Base-by-base conservation (phyloP, 768 basidiomycete species). In the Termitomyces sp. region DNA sequence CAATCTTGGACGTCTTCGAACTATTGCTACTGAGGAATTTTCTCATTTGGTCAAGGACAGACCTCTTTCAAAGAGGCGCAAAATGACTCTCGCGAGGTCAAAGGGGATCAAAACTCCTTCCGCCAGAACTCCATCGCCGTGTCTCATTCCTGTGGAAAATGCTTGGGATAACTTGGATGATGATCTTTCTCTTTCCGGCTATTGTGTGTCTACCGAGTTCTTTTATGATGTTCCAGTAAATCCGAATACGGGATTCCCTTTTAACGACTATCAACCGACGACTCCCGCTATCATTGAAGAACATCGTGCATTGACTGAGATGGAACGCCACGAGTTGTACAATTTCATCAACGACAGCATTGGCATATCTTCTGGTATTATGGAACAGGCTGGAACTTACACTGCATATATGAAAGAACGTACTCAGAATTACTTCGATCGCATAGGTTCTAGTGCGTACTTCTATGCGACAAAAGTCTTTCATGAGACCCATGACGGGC, bases 321-420 rank as follows among this genome's bases (percentile, higher is more conserved):
- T 65, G n/a, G 81, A 85, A 64, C 80, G 84, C 34, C 67, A 70
- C 53, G 77, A 74, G 26, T 71, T 81, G 56, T 87, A 87, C 61
- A 72, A 78, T 49, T 68, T 79, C 27, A 69, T 87, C 39, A 76
- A 80, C 57, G 73, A 71, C 59, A 76, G 71, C 44, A 74, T 86
- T 50, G 79, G 77, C 14, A 74, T 75, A 56, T 71, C 76, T 20
- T 56, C 65, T 32, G 78, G 78, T 42, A 72, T 82, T 43, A 74
- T 79, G 59, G 81, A 85, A 64, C 74, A 72, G 44, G 73, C 78
- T 57, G 82, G 80, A 22, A 76, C 78, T 9, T 85, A 86, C 65
- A 72, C 71, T 58, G 69, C 72, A 49, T 74, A 77, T 61, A 84
- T 83, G 83, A 71, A 77, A 53, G 72, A 77, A 51, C 78, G 74